phyloP scores from a whole-genome alignment of 2,329 filamentous ascomycete species.

The Colletotrichum sp. region DNA sequence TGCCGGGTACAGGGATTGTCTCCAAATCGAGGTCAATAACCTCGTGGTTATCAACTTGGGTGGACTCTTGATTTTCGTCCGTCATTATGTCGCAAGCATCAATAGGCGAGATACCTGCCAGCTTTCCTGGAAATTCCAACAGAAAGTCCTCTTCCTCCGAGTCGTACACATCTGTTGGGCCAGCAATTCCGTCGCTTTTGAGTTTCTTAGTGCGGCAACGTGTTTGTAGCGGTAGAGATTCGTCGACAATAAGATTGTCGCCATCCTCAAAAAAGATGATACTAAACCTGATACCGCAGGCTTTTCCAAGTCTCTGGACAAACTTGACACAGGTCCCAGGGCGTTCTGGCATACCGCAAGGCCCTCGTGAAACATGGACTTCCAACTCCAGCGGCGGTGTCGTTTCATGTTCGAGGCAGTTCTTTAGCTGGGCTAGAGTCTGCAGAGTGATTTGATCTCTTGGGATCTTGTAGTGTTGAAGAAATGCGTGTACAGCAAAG shows the following conservation, averaged over 20 bases:
- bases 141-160: neutral
- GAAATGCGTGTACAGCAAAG: neutral
- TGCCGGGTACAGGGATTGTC: neutral
- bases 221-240: neutral
- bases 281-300: neutral
- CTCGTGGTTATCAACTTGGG: neutral
- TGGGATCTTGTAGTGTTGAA: neutral
- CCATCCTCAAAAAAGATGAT: neutral
- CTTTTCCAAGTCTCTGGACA: neutral
- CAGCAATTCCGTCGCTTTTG: neutral
- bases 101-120: neutral
- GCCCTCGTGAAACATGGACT: neutral
- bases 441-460: neutral
- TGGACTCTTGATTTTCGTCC: neutral
- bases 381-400: neutral
- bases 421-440: neutral
- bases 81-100: neutral
- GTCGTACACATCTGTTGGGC: neutral
- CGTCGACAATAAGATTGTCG: accelerated
- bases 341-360: neutral
- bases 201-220: neutral
- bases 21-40: neutral
- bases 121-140: neutral
- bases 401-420: neutral
- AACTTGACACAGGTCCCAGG: neutral